These are phyloP conservation scores for Ceratocystiopsis minuta DNA, from an alignment of 2,329 filamentous ascomycete species.

Conservation along the genomic window DNA sequence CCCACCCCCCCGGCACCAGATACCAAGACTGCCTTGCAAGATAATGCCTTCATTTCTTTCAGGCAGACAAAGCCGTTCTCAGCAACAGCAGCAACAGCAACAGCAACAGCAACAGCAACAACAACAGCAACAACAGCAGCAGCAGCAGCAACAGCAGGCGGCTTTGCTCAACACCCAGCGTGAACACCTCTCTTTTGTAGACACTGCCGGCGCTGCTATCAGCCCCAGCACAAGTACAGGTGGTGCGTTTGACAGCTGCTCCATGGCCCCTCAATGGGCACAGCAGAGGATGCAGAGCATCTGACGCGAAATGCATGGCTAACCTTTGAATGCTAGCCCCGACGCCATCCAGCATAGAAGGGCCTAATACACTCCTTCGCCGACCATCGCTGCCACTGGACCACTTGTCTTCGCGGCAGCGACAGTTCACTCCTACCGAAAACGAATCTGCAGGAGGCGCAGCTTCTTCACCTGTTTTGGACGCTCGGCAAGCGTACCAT, in stretches of 20 bases:
- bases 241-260: too few relatives aligned
- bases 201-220: constrained; percentile 17
- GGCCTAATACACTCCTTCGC: too few relatives aligned
- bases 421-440: too few relatives aligned
- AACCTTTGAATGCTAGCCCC: too few relatives aligned
- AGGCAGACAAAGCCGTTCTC: constrained; percentile 36
- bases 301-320: too few relatives aligned
- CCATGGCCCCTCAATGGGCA: too few relatives aligned
- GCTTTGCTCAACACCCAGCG: too few relatives aligned
- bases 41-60: constrained; percentile 37
- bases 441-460: neutral
- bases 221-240: too few relatives aligned
- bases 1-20: neutral
- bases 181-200: constrained; percentile 24
- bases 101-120: constrained; percentile 8
- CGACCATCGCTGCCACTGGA: too few relatives aligned
- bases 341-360: too few relatives aligned
- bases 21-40: neutral
- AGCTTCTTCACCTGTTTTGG: constrained; percentile 1
- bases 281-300: too few relatives aligned
- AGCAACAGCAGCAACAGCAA: constrained; percentile 17
- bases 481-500: constrained; percentile 13
- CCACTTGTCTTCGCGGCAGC: too few relatives aligned
- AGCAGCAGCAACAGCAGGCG: constrained; percentile 13
- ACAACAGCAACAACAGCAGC: constrained; percentile 9